These are phyloP conservation scores for Rhexocercosporidium sp. DNA, from an alignment of 2,329 filamentous ascomycete genomes.

Conservation along the genomic window DNA sequence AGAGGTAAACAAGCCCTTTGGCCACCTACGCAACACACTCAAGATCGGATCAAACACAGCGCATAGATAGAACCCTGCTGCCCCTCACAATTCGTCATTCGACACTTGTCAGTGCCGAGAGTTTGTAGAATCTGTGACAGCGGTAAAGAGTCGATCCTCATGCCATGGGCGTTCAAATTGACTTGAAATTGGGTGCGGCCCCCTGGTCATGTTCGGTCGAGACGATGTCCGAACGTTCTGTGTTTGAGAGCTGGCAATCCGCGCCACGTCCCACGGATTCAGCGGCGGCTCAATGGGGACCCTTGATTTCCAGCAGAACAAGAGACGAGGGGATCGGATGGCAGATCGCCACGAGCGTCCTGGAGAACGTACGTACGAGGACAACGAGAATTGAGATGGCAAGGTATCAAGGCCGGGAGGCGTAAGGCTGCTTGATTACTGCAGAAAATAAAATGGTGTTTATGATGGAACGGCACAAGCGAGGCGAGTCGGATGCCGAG, in stretches of 20 bases:
- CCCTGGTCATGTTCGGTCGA: conserved; percentile 14
- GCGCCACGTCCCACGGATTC: conserved; percentile 11
- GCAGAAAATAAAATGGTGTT: conserved; percentile 10
- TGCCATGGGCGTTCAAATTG: conserved; percentile 21
- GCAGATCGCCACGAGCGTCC: conserved; percentile 12
- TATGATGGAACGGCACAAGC: conserved; percentile 5
- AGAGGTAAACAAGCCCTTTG: conserved; percentile 19
- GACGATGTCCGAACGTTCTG: conserved; percentile 21
- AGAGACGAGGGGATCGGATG: conserved; percentile 14
- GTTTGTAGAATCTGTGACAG: conserved; percentile 27
- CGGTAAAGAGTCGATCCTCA: conserved; percentile 28
- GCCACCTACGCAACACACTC: conserved; percentile 17
- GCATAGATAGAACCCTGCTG: conserved; percentile 23
- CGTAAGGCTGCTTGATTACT: conserved; percentile 10
- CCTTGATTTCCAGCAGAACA: conserved; percentile 10
- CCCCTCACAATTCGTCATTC: conserved; percentile 27
- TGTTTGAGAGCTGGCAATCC: conserved; percentile 21
- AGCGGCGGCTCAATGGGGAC: conserved; percentile 22
- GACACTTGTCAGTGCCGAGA: conserved; percentile 15
- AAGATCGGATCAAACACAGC: conserved; percentile 28
- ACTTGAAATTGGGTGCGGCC: conserved; percentile 9
- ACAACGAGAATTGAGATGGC: too few relatives aligned
- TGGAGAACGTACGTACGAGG: conserved; percentile 4
- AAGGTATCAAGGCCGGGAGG: neutral
- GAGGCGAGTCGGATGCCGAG: neutral